phyloP scores from a whole-genome alignment of 768 basidiomycete species.

The Boletus vinaceobasis region DNA sequence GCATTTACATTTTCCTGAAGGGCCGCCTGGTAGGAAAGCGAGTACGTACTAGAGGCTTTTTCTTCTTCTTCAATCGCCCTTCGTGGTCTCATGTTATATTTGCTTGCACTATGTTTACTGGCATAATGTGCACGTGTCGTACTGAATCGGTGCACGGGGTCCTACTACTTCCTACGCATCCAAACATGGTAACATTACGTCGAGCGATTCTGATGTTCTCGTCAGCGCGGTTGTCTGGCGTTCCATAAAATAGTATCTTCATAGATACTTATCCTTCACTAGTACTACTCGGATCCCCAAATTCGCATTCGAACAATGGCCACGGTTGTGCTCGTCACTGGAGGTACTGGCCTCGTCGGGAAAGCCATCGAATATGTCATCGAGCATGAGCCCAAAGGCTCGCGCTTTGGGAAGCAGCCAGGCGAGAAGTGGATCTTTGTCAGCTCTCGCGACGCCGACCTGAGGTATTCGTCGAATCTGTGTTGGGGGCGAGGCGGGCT shows the following conservation, averaged over 20 bases:
- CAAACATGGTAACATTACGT: too few species aligned
- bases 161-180: too few species aligned
- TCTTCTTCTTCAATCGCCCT: too few species aligned
- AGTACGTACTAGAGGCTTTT: too few species aligned
- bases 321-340: constrained; percentile 72
- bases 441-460: constrained; percentile 75
- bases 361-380: constrained; percentile 76
- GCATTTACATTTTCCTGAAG: too few species aligned
- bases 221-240: too few species aligned
- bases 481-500: not conserved
- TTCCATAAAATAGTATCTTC: not conserved
- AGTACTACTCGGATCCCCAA: not conserved
- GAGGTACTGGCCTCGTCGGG: constrained; percentile 86
- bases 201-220: too few species aligned
- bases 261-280: not conserved
- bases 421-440: constrained; percentile 89
- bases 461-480: constrained; percentile 52
- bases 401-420: constrained; percentile 68
- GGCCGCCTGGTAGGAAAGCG: too few species aligned
- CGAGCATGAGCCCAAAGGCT: constrained; percentile 72
- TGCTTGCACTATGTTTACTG: too few species aligned
- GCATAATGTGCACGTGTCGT: too few species aligned
- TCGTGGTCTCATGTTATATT: too few species aligned
- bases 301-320: constrained; percentile 20
- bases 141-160: too few species aligned